Conservation (phyloP, 1,139 yeast genomes). For the Nakaseomyces bracarensis region DNA sequence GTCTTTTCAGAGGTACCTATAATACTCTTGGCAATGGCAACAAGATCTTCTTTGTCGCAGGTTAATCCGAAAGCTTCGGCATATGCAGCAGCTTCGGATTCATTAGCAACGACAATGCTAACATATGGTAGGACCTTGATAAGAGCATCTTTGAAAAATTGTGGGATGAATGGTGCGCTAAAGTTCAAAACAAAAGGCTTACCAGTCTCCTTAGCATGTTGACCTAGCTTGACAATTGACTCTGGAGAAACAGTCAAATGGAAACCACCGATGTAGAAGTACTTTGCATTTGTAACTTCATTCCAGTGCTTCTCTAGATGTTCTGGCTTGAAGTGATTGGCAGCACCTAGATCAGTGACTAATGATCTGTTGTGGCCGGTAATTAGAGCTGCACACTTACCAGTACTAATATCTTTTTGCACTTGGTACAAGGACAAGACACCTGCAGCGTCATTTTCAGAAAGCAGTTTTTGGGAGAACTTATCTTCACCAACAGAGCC, state of each 20-base stretch:
- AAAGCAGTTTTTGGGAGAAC: slow-evolving; percentile 69
- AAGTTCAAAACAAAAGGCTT: slow-evolving; percentile 80
- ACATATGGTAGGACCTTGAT: slow-evolving; percentile 77
- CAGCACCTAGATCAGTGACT: slow-evolving; percentile 95
- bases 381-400: slow-evolving; percentile 96
- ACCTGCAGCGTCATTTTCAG: slow-evolving; percentile 84
- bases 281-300: slow-evolving; percentile 69
- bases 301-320: slow-evolving; percentile 88
- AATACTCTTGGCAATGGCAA: slow-evolving; percentile 71
- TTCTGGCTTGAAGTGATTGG: slow-evolving; percentile 86
- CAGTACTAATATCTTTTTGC: slow-evolving; percentile 71
- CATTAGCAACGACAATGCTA: slow-evolving; percentile 90
- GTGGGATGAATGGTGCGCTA: slow-evolving; percentile 94
- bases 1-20: slow-evolving; percentile 62
- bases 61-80: slow-evolving; percentile 72
- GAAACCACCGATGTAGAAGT: slow-evolving; percentile 93
- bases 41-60: slow-evolving; percentile 49
- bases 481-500: slow-evolving; percentile 95
- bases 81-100: slow-evolving; percentile 91
- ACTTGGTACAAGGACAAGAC: slow-evolving; percentile 80
- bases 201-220: slow-evolving; percentile 81
- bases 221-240: slow-evolving; percentile 81
- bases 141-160: slow-evolving; percentile 88
- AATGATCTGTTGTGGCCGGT: slow-evolving; percentile 83
- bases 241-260: slow-evolving; percentile 96